phyloP scores from a whole-genome alignment of 345 rosid genomes.

The Trapa incisa region DNA sequence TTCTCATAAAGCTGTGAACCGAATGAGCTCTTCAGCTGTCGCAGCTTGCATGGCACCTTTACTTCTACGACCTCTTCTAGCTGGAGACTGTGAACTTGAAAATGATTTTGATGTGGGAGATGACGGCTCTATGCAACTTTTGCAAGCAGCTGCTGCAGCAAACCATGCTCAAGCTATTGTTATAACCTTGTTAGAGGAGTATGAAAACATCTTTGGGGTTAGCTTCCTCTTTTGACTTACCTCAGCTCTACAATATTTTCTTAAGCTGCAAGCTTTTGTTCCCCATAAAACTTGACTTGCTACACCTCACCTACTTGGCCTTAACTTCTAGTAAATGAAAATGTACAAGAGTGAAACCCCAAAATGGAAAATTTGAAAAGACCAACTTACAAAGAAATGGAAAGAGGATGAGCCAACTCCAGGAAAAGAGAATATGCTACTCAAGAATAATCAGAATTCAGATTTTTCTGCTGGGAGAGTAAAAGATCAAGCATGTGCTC shows the following conservation, averaged over 20 bases:
- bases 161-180: conserved; percentile 98
- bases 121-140: conserved; percentile 85
- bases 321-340: neutral
- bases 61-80: conserved; percentile 93
- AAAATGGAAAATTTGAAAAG: neutral
- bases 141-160: conserved; percentile 98
- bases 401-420: neutral
- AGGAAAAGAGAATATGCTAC: neutral
- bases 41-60: conserved; percentile 99
- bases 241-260: neutral
- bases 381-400: neutral
- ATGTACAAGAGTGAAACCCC: neutral
- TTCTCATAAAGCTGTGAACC: conserved; percentile 58
- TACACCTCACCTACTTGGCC: neutral
- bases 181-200: conserved; percentile 81
- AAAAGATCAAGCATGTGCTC: neutral
- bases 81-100: conserved; percentile 95
- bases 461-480: neutral
- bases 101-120: conserved; percentile 83
- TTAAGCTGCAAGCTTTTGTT: neutral
- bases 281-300: neutral
- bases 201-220: conserved; percentile 78
- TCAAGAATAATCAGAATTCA: neutral
- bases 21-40: conserved; percentile 95
- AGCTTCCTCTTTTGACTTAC: conserved; percentile 2